Percentiles rank a stretch among this genome's conserved stretches.
phyloP scores from a whole-genome alignment of 2,329 filamentous ascomycete species.

The Alternaria burnsii region DNA sequence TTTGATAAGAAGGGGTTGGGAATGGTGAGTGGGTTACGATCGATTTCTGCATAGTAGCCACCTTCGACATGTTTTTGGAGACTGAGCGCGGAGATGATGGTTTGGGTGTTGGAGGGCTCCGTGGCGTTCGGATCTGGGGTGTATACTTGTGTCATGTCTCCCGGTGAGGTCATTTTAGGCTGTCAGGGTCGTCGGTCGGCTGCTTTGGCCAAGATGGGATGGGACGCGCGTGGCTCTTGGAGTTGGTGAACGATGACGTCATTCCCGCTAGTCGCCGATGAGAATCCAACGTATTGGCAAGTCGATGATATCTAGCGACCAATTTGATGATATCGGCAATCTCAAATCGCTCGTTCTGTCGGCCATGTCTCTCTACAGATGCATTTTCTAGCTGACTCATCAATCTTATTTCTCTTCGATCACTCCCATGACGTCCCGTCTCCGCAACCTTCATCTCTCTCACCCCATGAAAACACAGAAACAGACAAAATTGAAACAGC shows the following conservation, averaged over 20 bases:
- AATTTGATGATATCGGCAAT: no score
- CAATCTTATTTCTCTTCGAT: background rate
- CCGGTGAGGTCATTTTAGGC: background rate
- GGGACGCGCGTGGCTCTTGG: background rate
- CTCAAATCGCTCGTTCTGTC: no score
- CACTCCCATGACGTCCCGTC: background rate
- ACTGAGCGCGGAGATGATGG: conserved; percentile 45
- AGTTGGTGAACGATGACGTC: background rate
- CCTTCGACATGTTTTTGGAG: conserved; percentile 59
- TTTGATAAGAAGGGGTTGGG: conserved; percentile 61
- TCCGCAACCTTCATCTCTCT: background rate
- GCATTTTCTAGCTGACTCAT: no score
- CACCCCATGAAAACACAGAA: no score
- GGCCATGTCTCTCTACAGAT: no score
- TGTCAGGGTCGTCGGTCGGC: background rate
- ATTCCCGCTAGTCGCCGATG: background rate
- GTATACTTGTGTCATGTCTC: background rate
- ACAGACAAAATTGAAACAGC: no score
- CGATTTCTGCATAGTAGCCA: conserved; percentile 61
- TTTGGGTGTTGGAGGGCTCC: conserved; percentile 23
- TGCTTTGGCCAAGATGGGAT: background rate
- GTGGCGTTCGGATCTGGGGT: background rate
- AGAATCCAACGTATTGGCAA: background rate
- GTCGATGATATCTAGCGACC: no score
- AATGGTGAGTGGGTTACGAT: conserved; percentile 56